Evolutionary conservation across 2,329 filamentous ascomycete species (phyloP), one percentile per base, ranked within the genome.

Genomic region (Stenocarpella maydis): DNA sequence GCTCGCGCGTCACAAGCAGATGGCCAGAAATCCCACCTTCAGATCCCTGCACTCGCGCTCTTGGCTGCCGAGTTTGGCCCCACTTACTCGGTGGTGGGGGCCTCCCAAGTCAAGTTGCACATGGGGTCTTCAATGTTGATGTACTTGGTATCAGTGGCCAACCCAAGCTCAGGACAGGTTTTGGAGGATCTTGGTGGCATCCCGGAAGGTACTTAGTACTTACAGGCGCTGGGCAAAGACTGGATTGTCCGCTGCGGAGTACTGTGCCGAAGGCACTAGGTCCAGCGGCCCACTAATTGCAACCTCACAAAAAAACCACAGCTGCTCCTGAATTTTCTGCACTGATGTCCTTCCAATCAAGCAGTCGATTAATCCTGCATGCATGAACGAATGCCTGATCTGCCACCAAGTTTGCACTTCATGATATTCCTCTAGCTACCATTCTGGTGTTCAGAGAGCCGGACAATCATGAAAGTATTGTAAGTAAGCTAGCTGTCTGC

Each of bases 231-330:
- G n/a, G n/a, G n/a, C n/a, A n/a, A n/a, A n/a, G n/a, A n/a, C n/a
- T n/a, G n/a, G n/a, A n/a, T n/a, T n/a, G n/a, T n/a, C n/a, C n/a
- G n/a, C n/a, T n/a, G n/a, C n/a, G n/a, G n/a, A n/a, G n/a, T n/a
- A n/a, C n/a, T n/a, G n/a, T n/a, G n/a, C n/a, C 31, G 14, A 15
- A 9, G 41, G 58, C 45, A 24, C 17, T 60, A 49, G 58, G 58
- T 47, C 21, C n/a, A 28, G 12, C 5, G 58, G 26, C 41, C 58
- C 41, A 47, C 28, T 37, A 24, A 14, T 19, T n/a, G 26, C 28
- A 21, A 63, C 58, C n/a, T 49, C 12, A 49, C n/a, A 63, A 63
- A 63, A 63, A 63, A 63, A 63, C 19, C 58, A 19, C 41, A 31
- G 41, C 58, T 63, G 43, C n/a, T 24, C 17, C 19, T 17, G 9